phyloP scores from a whole-genome alignment of 1,284 basidiomycete genomes.

The Neonothopanus nambi region DNA sequence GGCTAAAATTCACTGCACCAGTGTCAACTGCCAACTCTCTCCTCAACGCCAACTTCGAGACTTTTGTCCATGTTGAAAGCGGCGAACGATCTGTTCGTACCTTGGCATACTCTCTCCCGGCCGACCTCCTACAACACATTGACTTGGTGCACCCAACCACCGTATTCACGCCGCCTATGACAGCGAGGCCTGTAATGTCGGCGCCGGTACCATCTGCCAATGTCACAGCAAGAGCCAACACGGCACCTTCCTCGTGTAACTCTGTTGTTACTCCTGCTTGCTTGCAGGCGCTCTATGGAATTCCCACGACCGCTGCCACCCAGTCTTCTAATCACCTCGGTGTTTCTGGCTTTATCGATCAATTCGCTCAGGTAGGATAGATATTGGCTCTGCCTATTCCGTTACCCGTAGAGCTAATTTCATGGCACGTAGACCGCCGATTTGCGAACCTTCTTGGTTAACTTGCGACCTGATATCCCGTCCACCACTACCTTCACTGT shows the following conservation, averaged over 20 bases:
- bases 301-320: slow-evolving; percentile 31
- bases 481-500: slow-evolving; percentile 32
- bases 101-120: slow-evolving; percentile 42
- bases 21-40: slow-evolving; percentile 38
- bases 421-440: slow-evolving; percentile 18
- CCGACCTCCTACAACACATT: slow-evolving; percentile 35
- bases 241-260: slow-evolving; percentile 22
- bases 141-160: slow-evolving; percentile 42
- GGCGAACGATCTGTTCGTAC: slow-evolving; percentile 35
- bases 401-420: slow-evolving; percentile 8
- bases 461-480: slow-evolving; percentile 33
- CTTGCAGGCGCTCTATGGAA: slow-evolving; percentile 31
- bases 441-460: slow-evolving; percentile 19
- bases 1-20: slow-evolving; percentile 38
- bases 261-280: slow-evolving; percentile 28
- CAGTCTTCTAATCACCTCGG: slow-evolving; percentile 28
- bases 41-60: slow-evolving; percentile 38
- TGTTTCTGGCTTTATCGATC: slow-evolving; percentile 34
- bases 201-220: slow-evolving; percentile 14
- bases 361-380: slow-evolving; percentile 22
- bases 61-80: slow-evolving; percentile 36
- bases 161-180: slow-evolving; percentile 19
- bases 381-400: background rate
- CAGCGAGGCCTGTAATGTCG: slow-evolving; percentile 17
- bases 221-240: slow-evolving; percentile 19